phyloP scores from a whole-genome alignment of 2,329 filamentous ascomycete species.

The Neofusicoccum kwambonambiense region DNA sequence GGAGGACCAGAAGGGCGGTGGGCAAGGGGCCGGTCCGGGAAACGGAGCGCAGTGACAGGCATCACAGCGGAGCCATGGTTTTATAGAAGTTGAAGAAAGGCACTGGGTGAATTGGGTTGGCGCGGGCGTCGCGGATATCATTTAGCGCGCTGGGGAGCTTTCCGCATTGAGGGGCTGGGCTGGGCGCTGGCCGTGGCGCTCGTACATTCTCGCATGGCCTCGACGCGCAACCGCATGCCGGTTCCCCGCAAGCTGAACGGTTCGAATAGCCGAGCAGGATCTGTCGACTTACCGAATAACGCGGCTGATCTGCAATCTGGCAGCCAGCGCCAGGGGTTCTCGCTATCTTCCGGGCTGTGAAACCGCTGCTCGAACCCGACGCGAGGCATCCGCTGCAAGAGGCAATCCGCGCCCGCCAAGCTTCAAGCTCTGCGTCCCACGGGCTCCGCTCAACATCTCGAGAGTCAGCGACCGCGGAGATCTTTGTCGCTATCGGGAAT shows the following conservation, averaged over 20 bases:
- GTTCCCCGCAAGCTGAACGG: background rate
- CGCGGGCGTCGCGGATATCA: background rate
- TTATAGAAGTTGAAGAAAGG: no score
- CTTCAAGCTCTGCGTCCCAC: background rate
- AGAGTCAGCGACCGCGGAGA: background rate
- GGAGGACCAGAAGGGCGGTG: background rate
- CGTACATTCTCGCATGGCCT: background rate
- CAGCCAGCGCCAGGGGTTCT: background rate
- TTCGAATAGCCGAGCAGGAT: slow-evolving; percentile 1
- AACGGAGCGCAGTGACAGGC: background rate
- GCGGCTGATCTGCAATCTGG: slow-evolving; percentile 3
- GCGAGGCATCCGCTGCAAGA: background rate
- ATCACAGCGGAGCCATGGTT: no score
- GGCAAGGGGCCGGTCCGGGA: background rate
- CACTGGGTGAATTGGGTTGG: background rate
- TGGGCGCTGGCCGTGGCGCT: background rate
- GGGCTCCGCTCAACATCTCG: background rate
- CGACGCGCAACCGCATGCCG: background rate
- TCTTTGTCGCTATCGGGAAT: background rate
- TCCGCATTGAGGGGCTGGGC: background rate
- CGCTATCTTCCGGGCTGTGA: background rate
- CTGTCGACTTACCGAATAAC: background rate
- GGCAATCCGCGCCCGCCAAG: background rate
- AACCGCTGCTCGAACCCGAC: background rate
- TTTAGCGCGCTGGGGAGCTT: background rate